These are phyloP conservation scores for Acer yangbiense DNA, from an alignment of 345 rosid species.

Conservation along the genomic window DNA sequence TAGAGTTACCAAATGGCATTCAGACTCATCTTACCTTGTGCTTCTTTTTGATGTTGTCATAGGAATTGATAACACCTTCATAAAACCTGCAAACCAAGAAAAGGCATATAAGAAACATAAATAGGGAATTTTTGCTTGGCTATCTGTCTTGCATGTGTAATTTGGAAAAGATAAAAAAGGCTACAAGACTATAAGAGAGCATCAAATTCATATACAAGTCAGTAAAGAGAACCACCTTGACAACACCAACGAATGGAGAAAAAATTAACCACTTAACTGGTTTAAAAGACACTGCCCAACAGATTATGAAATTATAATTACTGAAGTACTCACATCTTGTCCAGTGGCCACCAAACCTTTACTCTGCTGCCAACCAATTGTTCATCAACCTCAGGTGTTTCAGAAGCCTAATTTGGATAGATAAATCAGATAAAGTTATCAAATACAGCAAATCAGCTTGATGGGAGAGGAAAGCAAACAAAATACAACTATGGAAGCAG, in stretches of 20 bases:
- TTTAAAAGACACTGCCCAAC: slow-evolving; percentile 2
- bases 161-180: background rate
- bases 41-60: slow-evolving; percentile 41
- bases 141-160: background rate
- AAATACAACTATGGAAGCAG: background rate
- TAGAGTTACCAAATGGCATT: slow-evolving; percentile 11
- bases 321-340: slow-evolving; percentile 49
- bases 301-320: slow-evolving; percentile 4
- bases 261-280: background rate
- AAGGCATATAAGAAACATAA: slow-evolving; percentile 17
- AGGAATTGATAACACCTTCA: slow-evolving; percentile 61
- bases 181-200: background rate
- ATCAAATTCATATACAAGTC: background rate
- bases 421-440: background rate
- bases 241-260: slow-evolving; percentile 2
- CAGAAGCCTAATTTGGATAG: slow-evolving; percentile 38
- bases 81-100: slow-evolving; percentile 53
- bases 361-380: slow-evolving; percentile 55
- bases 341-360: slow-evolving; percentile 78
- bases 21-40: slow-evolving; percentile 56
- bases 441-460: background rate
- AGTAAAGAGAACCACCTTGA: slow-evolving; percentile 3
- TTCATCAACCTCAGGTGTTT: slow-evolving; percentile 31
- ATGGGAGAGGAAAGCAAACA: background rate
- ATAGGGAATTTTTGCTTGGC: background rate